phyloP scores from a whole-genome alignment of 1,139 yeast genomes.

The Saccharomyces hybrid region DNA sequence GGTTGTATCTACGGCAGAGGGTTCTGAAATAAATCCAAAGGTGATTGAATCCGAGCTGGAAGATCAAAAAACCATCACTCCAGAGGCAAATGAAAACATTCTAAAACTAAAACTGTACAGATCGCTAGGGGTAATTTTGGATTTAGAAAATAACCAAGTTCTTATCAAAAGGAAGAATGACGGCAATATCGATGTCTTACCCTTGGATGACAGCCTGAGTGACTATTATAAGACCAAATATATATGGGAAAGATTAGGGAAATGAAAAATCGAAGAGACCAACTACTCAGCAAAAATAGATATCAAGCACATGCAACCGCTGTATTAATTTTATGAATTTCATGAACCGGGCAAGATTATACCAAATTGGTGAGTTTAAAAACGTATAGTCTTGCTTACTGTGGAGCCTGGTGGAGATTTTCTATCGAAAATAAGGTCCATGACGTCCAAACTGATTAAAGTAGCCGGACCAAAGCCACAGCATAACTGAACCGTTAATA shows the following conservation, averaged over 20 bases:
- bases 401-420: neutral
- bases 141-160: constrained; percentile 23
- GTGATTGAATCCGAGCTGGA: constrained; percentile 10
- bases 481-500: neutral
- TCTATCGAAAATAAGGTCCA: too few relatives aligned
- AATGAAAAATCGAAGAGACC: constrained; percentile 3
- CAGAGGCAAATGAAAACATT: constrained; percentile 19
- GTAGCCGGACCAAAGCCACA: neutral
- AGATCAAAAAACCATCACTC: constrained; percentile 2
- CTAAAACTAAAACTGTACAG: constrained; percentile 27
- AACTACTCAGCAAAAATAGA: too few relatives aligned
- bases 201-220: constrained; percentile 23
- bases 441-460: too few relatives aligned
- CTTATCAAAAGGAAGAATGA: constrained; percentile 17
- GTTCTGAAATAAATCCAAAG: constrained; percentile 5
- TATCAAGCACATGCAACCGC: neutral
- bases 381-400: neutral
- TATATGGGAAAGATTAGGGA: constrained; percentile 23
- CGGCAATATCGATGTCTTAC: constrained; percentile 19
- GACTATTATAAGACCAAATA: constrained; percentile 26
- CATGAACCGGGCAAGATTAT: neutral
- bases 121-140: constrained; percentile 27
- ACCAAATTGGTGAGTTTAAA: neutral
- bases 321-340: neutral
- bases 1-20: constrained; percentile 7